These are phyloP conservation scores for Knoxia roxburghii DNA, from an alignment of 257 asterid species.

Conservation along the genomic window DNA sequence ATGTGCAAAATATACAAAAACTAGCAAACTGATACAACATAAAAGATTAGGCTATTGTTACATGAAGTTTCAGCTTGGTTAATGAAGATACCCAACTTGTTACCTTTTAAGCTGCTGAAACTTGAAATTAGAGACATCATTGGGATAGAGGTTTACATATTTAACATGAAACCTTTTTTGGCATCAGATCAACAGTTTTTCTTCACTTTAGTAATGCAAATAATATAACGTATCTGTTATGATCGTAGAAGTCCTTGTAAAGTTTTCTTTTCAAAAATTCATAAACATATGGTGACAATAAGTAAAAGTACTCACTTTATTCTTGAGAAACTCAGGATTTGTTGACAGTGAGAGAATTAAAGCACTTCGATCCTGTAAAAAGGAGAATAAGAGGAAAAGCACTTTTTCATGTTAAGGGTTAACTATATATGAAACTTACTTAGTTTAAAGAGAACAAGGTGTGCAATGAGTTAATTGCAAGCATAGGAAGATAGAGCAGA, in stretches of 20 bases:
- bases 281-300: background rate
- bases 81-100: background rate
- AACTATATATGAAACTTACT: background rate
- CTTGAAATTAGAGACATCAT: background rate
- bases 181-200: background rate
- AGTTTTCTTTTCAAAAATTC: background rate
- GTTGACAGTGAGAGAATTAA: slow-evolving; percentile 87
- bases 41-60: background rate
- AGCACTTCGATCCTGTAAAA: slow-evolving; percentile 70
- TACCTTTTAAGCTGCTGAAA: background rate
- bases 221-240: background rate
- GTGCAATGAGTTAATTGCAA: background rate
- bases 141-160: background rate
- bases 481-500: background rate
- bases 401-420: background rate
- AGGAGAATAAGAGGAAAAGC: slow-evolving; percentile 11
- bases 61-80: background rate
- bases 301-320: slow-evolving; percentile 45
- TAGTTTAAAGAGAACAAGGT: background rate
- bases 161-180: background rate
- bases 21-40: background rate
- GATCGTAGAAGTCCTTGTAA: background rate
- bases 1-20: background rate
- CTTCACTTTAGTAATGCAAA: background rate
- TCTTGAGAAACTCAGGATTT: slow-evolving; percentile 82